Evolutionary conservation across 805 yeast genomes (phyloP), one percentile per base, ranked within the genome.

Genomic region (Saccharomycopsis babjevae): DNA sequence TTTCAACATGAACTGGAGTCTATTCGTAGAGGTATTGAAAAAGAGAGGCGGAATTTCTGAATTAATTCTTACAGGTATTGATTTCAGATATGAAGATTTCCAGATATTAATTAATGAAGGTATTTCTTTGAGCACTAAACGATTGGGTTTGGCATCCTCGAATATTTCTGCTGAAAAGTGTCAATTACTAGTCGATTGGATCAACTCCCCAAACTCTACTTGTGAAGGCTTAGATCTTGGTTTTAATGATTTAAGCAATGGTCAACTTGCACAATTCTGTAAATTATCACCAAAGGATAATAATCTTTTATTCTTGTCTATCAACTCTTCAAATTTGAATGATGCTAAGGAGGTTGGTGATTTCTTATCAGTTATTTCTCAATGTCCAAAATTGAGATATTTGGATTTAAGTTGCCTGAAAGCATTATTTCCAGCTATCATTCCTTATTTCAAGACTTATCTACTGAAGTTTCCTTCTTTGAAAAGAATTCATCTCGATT

Each of bases 211-310:
- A 63, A 71, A 72, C 70, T 68, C 74, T 66, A 70, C 67, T 22
- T 77, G 82, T 28, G 73, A 82, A 65, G 97, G 97, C 3, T 71
- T 92, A 5, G 97, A 91, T 74, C 67, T 92, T 22, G 96, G 96
- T 2, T 92, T 86, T 68, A 92, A 92, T 69, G 92, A 89, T 69
- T 72, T 87, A 42, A 68, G 69, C 18, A 66, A 70, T 71, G 60
- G 69, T 69, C 62, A 72, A 67, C 57, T 67, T 67, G 11, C 68
- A 68, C 40, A 68, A 66, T 22, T 66, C 66, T 46, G 52, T 13
- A 13, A 68, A 64, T 56, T 57, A 11, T 36, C 40, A 11, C 56
- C 50, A 32, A 40, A 61, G 56, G 62, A 65, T 61, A 61, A 68
- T 25, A 62, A 74, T 20, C 66, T 82, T 62, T 68, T 73, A 57